Conservation (phyloP, 1,139 yeast genomes). For the Blastobotrys raffinosifermentans region DNA sequence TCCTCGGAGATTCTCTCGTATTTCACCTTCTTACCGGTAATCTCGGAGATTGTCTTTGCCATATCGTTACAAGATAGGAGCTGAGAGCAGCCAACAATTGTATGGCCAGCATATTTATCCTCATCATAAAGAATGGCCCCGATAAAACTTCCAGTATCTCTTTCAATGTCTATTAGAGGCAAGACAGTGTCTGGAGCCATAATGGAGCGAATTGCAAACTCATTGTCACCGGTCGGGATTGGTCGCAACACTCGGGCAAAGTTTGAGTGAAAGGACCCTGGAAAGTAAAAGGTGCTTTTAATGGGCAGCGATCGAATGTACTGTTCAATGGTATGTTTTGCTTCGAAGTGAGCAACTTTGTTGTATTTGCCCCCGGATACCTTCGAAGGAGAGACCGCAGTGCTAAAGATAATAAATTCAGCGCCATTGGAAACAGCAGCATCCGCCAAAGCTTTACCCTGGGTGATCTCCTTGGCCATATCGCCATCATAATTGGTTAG, state of each 20-base stretch:
- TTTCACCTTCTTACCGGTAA: constrained; percentile 8
- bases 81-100: constrained; percentile 2
- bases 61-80: constrained; percentile 4
- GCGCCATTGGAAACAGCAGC: constrained; percentile 11
- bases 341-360: constrained; percentile 6
- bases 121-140: constrained; percentile 10
- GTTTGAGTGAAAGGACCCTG: constrained; percentile 11
- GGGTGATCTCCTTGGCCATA: background rate
- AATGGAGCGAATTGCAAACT: constrained; percentile 2
- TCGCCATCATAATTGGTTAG: too few relatives aligned
- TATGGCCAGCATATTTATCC: constrained; percentile 8
- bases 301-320: constrained; percentile 11
- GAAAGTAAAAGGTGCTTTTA: constrained; percentile 10
- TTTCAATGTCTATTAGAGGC: constrained; percentile 9
- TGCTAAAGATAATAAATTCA: constrained; percentile 9
- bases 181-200: constrained; percentile 4
- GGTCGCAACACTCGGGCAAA: constrained; percentile 2
- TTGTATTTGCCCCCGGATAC: constrained; percentile 7
- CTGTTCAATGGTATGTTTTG: constrained; percentile 11
- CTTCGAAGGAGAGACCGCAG: background rate
- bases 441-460: constrained; percentile 10
- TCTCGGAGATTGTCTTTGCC: constrained; percentile 1
- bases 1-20: constrained; percentile 7
- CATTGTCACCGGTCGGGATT: constrained; percentile 10
- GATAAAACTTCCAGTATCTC: constrained; percentile 10